A percentile compares a stretch with the other conserved stretches of the same genome.
Evolutionary conservation across 768 basidiomycete genomes (phyloP).

Genomic region (Termitomyces sp.): DNA sequence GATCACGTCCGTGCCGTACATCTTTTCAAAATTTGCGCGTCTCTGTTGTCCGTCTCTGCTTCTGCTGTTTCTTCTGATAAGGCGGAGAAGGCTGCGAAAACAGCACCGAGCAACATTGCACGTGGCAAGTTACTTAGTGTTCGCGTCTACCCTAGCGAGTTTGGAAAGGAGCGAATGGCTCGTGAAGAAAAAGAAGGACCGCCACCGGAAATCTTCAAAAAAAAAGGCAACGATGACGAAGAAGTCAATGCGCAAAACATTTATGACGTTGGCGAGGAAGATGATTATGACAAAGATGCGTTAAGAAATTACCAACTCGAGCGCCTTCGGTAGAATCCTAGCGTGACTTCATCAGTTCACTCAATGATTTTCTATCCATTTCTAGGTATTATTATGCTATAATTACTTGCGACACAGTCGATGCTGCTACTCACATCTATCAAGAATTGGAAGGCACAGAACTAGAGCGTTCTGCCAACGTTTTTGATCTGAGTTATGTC

Average conservation of each 20-base stretch:
- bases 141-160: conserved; percentile 88
- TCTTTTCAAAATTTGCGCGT: conserved; percentile 89
- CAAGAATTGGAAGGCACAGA: conserved; percentile 91
- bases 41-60: conserved; percentile 66
- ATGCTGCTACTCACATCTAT: conserved; percentile 77
- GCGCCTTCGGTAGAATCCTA: conserved; percentile 67
- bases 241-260: conserved; percentile 64
- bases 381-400: conserved; percentile 93
- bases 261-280: conserved; percentile 62
- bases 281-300: conserved; percentile 86
- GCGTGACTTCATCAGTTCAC: not conserved
- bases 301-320: conserved; percentile 91
- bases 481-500: conserved; percentile 93
- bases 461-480: conserved; percentile 93
- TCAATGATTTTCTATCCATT: not conserved
- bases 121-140: conserved; percentile 75
- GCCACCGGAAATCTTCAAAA: conserved; percentile 78
- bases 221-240: conserved; percentile 38
- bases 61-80: conserved; percentile 31
- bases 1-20: conserved; percentile 89
- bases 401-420: conserved; percentile 78
- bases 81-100: conserved; percentile 15
- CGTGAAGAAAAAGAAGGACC: conserved; percentile 91
- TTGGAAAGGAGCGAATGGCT: conserved; percentile 84
- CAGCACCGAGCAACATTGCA: conserved; percentile 29